Evolutionary conservation across 257 asterid genomes (phyloP).

Genomic region (Nicotiana tomentosiformis): DNA sequence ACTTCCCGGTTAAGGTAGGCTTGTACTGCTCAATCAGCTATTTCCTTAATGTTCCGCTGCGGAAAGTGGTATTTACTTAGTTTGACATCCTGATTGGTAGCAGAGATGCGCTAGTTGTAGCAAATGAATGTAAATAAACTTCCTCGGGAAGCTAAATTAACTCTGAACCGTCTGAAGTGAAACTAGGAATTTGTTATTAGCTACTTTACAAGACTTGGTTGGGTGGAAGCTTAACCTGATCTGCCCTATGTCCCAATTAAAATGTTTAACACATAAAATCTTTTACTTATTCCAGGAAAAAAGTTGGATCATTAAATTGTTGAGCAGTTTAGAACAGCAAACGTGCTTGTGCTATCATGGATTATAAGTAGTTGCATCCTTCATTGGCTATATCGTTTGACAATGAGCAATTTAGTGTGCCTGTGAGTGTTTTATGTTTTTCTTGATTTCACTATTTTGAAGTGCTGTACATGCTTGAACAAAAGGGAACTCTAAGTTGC

Average conservation of each 20-base stretch:
- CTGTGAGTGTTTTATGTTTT: not conserved
- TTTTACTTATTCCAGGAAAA: not conserved
- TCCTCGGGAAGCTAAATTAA: not conserved
- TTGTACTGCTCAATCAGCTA: conserved; percentile 1
- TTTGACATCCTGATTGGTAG: not conserved
- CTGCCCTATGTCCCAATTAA: not conserved
- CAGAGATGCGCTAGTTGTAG: not conserved
- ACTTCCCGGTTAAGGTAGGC: conserved; percentile 88
- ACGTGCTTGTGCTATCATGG: not conserved
- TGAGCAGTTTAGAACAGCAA: not conserved
- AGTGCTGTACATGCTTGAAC: not conserved
- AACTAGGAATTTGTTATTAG: not conserved
- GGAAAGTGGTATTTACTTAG: not conserved
- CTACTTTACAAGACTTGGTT: not conserved
- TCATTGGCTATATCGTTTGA: not conserved
- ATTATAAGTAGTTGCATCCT: not conserved
- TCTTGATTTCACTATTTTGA: not conserved
- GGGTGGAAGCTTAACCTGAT: not conserved
- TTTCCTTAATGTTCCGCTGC: not conserved
- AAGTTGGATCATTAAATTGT: not conserved
- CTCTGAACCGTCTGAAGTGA: not conserved
- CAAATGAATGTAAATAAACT: not conserved
- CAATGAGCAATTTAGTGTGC: not conserved
- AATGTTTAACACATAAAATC: not conserved
- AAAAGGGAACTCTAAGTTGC: not conserved